Evolutionary conservation across 148 eudicot genomes (phyloP).

Genomic region (Rhododendron williamsianum): DNA sequence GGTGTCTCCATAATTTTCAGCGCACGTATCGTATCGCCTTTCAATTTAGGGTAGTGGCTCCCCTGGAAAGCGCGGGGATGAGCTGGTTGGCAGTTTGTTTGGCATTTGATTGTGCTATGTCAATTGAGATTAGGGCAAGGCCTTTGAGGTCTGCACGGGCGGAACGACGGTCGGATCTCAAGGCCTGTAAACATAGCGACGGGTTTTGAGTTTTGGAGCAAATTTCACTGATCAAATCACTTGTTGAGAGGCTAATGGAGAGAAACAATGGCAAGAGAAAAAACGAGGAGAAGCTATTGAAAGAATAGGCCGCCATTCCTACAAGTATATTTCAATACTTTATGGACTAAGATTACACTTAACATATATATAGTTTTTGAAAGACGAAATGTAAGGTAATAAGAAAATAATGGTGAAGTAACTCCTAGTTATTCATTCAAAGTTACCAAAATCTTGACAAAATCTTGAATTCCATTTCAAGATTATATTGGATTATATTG

Average conservation of each 20-base stretch:
- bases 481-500: no score
- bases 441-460: no score
- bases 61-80: neutral
- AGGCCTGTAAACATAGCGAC: neutral
- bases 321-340: neutral
- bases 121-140: conserved; percentile 3
- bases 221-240: conserved; percentile 4
- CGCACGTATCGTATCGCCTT: neutral
- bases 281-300: neutral
- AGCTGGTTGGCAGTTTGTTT: neutral
- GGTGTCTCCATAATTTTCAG: neutral
- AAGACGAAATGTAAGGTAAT: neutral
- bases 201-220: conserved; percentile 13
- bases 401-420: no score
- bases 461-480: no score
- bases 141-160: conserved; percentile 6
- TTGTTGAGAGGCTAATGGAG: conserved; percentile 11
- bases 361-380: neutral
- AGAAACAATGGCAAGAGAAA: neutral
- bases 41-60: neutral
- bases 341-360: neutral
- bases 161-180: conserved; percentile 4
- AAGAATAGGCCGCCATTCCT: neutral
- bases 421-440: no score
- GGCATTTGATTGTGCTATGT: neutral